Percentiles rank a stretch among this genome's conserved stretches.
phyloP scores from a whole-genome alignment of 1,284 basidiomycete species.

The Marasmius fiardii region DNA sequence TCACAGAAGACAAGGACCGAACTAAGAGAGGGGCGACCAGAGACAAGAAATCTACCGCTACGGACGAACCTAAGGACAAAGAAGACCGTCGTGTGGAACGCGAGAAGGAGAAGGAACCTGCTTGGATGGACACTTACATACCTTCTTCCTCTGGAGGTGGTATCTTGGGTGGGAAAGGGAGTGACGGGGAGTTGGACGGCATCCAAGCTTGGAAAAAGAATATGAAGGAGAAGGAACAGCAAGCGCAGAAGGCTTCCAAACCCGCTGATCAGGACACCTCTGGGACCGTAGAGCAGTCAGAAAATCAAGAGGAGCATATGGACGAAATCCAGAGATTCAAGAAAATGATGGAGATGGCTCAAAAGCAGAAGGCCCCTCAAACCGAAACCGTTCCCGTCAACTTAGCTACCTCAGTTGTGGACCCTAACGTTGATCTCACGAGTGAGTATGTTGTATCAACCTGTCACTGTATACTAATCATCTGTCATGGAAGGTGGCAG shows the following conservation, averaged over 20 bases:
- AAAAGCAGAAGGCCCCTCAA: conserved; percentile 56
- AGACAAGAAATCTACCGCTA: conserved; percentile 46
- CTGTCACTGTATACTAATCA: too few species aligned
- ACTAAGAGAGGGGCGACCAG: conserved; percentile 55
- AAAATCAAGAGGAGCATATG: conserved; percentile 40
- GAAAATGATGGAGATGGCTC: conserved; percentile 80
- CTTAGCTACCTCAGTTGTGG: background rate
- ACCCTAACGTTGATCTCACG: background rate
- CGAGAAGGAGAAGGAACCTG: conserved; percentile 80
- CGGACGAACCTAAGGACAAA: conserved; percentile 54
- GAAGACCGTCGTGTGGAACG: conserved; percentile 49
- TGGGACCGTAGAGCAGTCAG: conserved; percentile 14
- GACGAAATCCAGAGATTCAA: conserved; percentile 89
- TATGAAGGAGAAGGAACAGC: conserved; percentile 75
- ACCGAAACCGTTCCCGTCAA: background rate
- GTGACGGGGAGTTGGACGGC: conserved; percentile 72
- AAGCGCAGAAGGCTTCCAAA: conserved; percentile 19
- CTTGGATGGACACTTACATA: conserved; percentile 90
- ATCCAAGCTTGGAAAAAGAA: conserved; percentile 91
- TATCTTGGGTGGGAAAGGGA: conserved; percentile 58
- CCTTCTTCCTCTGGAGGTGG: conserved; percentile 53
- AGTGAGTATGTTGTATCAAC: background rate
- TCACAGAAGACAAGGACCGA: conserved; percentile 64
- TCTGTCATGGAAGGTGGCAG: background rate
- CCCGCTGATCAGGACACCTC: background rate